Evolutionary conservation across 441 rosid species (phyloP).

Genomic region (Brassica balearica): DNA sequence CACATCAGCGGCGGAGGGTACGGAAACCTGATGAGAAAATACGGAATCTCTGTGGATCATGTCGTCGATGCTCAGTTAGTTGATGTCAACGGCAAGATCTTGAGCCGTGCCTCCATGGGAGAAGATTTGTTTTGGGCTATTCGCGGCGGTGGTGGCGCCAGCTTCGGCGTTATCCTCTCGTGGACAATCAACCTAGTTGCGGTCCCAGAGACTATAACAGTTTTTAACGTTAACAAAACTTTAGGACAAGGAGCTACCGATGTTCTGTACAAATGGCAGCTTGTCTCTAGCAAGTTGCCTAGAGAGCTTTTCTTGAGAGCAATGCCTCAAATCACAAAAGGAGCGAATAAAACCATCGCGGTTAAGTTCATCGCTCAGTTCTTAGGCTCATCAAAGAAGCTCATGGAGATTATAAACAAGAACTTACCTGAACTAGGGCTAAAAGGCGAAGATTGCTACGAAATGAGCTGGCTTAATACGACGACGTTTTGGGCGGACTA

Average conservation of each 20-base stretch:
- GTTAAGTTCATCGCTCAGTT: slow-evolving; percentile 51
- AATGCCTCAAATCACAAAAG: slow-evolving; percentile 39
- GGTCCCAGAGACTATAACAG: slow-evolving; percentile 57
- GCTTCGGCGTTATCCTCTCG: slow-evolving; percentile 65
- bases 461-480: slow-evolving; percentile 70
- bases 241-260: slow-evolving; percentile 55
- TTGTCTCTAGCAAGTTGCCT: slow-evolving; percentile 57
- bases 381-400: slow-evolving; percentile 48
- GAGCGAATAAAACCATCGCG: slow-evolving; percentile 33
- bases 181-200: slow-evolving; percentile 64
- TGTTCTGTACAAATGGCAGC: slow-evolving; percentile 61
- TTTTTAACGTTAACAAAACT: slow-evolving; percentile 59
- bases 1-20: slow-evolving; percentile 46
- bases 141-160: slow-evolving; percentile 70
- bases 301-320: slow-evolving; percentile 64
- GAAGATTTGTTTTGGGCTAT: slow-evolving; percentile 79
- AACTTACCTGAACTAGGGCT: slow-evolving; percentile 67
- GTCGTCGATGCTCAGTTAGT: slow-evolving; percentile 28
- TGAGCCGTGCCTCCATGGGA: slow-evolving; percentile 60
- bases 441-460: slow-evolving; percentile 54
- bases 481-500: slow-evolving; percentile 52
- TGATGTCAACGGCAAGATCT: slow-evolving; percentile 37
- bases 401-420: slow-evolving; percentile 43
- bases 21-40: slow-evolving; percentile 37
- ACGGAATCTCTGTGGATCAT: slow-evolving; percentile 37